These are phyloP conservation scores for Carex pumila DNA, from an alignment of 176 grass and related monocot species.

Conservation along the genomic window DNA sequence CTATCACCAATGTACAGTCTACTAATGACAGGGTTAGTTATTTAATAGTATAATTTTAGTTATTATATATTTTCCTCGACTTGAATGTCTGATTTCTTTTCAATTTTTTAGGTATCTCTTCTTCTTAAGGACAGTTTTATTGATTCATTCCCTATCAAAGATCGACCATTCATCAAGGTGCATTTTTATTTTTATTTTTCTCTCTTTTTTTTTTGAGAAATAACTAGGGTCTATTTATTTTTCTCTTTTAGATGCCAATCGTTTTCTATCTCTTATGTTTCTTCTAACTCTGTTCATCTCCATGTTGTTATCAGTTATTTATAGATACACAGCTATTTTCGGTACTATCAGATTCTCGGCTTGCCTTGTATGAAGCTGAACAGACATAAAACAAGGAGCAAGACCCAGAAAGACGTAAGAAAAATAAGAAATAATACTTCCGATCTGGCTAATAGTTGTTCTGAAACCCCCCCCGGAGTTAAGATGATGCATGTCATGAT, in stretches of 20 bases:
- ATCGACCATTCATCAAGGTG: slow-evolving; percentile 92
- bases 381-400: neutral
- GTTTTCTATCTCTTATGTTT: neutral
- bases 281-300: neutral
- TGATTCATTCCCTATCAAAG: slow-evolving; percentile 66
- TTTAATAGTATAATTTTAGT: neutral
- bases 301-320: slow-evolving; percentile 52
- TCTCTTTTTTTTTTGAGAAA: slow-evolving; percentile 20
- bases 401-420: neutral
- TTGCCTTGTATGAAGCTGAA: slow-evolving; percentile 56
- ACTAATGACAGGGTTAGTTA: slow-evolving; percentile 88
- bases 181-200: neutral
- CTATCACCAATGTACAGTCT: slow-evolving; percentile 90
- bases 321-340: slow-evolving; percentile 79
- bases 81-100: neutral
- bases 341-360: slow-evolving; percentile 66
- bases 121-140: slow-evolving; percentile 97
- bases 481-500: neutral
- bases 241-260: neutral
- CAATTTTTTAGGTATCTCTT: slow-evolving; percentile 62
- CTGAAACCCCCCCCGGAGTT: neutral
- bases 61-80: slow-evolving; percentile 7
- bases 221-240: too few species aligned
- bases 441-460: neutral
- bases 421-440: neutral